Base-by-base conservation (phyloP, 2,329 filamentous ascomycete genomes). In the Herpotrichia juniperi region DNA sequence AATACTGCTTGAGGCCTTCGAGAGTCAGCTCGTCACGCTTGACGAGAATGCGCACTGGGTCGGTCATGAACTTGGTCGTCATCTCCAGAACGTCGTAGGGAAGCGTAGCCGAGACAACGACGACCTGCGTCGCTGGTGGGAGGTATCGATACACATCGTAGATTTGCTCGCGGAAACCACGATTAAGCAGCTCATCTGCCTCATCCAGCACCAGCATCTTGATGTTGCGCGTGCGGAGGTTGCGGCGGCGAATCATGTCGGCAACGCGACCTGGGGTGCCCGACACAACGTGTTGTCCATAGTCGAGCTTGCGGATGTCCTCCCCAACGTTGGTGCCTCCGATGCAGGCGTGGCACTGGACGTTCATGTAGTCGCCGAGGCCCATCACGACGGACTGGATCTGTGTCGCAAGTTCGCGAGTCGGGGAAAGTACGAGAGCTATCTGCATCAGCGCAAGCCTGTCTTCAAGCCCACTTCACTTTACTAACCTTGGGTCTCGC, bases 281-380 rank as follows among this genome's bases (percentile, higher is more conserved):
- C 11, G 93, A 96, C 30, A 99, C 94, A 56, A 99, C 93, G 72
- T 99, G 94, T 76, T 96, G 94, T 58, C 94, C 94, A 68, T 97
- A 94, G 74, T 97, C 92, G 56, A 99, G 90, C 79, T 96, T 96
- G 74, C 91, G 88, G 65, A 99, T 99, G 72, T 99, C 94, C 74
- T 97, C 94, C 65, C 94, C 92, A 31, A 99, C 93, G 71, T 96
- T 97, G 62, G 94, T 99, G 54, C 94, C 94, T 63, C 94, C 94
- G 68, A 99, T 97, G 77, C 94, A 99, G 53, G 94, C 93, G 69
- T 99, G 94, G 79, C 94, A 99, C 78, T 99, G 93, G 3, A 99
- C 91, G 72, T 97, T 97, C 94, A 99, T 97, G 82, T 97, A 99
- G 77, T 99, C 94, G 61, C 94, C 94, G n/a, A 99, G 85, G n/a